Percentiles rank a stretch among this genome's conserved stretches.
Evolutionary conservation across 2,329 filamentous ascomycete species (phyloP).

Genomic region (Scopulariopsis brevicaulis): DNA sequence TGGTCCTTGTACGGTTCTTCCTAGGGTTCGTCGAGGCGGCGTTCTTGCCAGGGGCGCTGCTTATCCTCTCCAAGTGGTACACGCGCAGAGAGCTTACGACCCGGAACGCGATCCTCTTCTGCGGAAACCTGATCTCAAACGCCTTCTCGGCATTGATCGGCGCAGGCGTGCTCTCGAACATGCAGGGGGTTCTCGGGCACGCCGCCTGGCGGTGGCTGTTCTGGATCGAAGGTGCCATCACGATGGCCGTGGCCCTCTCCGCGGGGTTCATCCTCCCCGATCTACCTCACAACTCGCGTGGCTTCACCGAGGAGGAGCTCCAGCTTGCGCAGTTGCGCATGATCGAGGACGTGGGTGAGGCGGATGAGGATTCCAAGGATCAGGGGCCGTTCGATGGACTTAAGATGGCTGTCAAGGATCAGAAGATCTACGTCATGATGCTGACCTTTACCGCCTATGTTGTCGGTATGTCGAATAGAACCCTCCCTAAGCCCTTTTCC

Average conservation of each 20-base stretch:
- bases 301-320: slow-evolving; percentile 48
- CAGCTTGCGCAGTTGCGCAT: slow-evolving; percentile 42
- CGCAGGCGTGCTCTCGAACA: slow-evolving; percentile 45
- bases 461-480: background rate
- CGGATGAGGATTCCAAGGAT: slow-evolving; percentile 36
- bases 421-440: slow-evolving; percentile 47
- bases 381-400: slow-evolving; percentile 40
- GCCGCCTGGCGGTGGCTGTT: slow-evolving; percentile 52
- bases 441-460: background rate
- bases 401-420: slow-evolving; percentile 46
- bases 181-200: slow-evolving; percentile 42
- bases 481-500: slow-evolving; percentile 31
- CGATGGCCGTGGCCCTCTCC: slow-evolving; percentile 33
- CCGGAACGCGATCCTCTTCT: slow-evolving; percentile 46
- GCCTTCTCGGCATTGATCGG: slow-evolving; percentile 48
- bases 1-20: slow-evolving; percentile 46
- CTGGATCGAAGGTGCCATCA: slow-evolving; percentile 43
- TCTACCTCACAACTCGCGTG: slow-evolving; percentile 41
- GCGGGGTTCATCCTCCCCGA: slow-evolving; percentile 40
- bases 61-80: slow-evolving; percentile 57
- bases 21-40: slow-evolving; percentile 53
- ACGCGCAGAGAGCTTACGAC: slow-evolving; percentile 44
- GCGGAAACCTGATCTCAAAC: slow-evolving; percentile 47
- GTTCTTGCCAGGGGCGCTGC: slow-evolving; percentile 42
- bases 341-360: slow-evolving; percentile 45